Base-by-base conservation (phyloP, 2,329 filamentous ascomycete genomes). In the Alternaria triticina region DNA sequence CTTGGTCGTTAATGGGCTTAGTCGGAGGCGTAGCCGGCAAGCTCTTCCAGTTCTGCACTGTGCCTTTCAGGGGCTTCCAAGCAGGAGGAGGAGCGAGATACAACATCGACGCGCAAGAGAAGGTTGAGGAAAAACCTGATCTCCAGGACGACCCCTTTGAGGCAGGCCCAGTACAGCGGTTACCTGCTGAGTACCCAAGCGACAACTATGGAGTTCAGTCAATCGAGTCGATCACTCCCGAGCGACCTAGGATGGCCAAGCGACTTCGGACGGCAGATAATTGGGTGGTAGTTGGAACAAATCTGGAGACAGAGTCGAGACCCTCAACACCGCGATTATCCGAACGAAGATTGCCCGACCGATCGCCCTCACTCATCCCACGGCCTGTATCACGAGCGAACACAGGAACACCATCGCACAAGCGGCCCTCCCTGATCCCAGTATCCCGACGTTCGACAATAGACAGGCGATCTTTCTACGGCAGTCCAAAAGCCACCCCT, bases 71-170 rank as follows among this genome's bases (percentile, higher is more conserved):
- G 58, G 94, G 94, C 0, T 97, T 97, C 78, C 90, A 94, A 65
- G 93, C 94, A 12, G 95, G 94, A 8, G 93, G 91, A 4, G 95
- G 94, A 9, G 85, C 84, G 63, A 89, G 88, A 25, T 97, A 94
- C 74, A 82, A 86, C 7, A 82, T 92, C 69, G 77, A 83, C n/a
- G 59, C 68, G 8, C 70, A 78, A 30, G 62, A 64, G 63, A 68
- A 73, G 63, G 65, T 75, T n/a, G 71, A 69, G 7, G 66, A 68
- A 6, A 72, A 72, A 45, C 61, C 75, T 3, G 70, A 70, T 1
- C 60, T 72, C 6, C 69, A 74, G 11, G 71, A 77, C 46, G 68
- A 73, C 30, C 62, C 67, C 5, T 70, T 62, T 54, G 28, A 56
- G 28, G 51, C 61, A 20, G 66, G 66, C n/a, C 67, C 73, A 8